phyloP scores from a whole-genome alignment of 2,329 filamentous ascomycete species.

The Penicillium sp. region DNA sequence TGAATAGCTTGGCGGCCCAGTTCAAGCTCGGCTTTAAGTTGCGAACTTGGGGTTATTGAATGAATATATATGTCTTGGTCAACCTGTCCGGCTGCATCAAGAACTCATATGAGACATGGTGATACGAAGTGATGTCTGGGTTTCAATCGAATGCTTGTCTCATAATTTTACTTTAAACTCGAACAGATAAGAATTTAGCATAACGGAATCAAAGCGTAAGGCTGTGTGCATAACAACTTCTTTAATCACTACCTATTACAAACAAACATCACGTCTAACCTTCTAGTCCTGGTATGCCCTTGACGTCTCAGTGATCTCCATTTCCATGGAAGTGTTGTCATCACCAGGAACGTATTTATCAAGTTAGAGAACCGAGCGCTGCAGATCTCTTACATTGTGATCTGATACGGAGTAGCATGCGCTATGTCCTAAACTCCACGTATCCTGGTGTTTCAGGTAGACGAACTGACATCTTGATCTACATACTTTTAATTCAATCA shows the following conservation, averaged over 20 bases:
- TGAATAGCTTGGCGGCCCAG: background rate
- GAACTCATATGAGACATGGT: too few relatives aligned
- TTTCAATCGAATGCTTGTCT: background rate
- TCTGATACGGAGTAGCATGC: too few relatives aligned
- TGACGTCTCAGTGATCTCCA: background rate
- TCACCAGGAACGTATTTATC: background rate
- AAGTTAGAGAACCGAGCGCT: background rate
- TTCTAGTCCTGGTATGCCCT: background rate
- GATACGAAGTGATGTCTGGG: background rate
- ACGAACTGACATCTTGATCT: too few relatives aligned
- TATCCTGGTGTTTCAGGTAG: too few relatives aligned
- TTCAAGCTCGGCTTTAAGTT: slow-evolving; percentile 27
- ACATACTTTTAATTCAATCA: too few relatives aligned
- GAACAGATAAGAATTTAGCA: background rate
- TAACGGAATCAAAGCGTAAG: too few relatives aligned
- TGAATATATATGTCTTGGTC: background rate
- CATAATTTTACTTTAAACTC: too few relatives aligned
- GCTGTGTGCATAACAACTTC: background rate
- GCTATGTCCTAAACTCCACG: too few relatives aligned
- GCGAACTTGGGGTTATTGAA: too few relatives aligned
- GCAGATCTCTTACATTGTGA: too few relatives aligned
- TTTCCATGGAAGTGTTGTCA: background rate
- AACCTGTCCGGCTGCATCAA: background rate
- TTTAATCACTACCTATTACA: background rate
- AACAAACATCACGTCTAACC: background rate